Base-by-base conservation (phyloP, 768 basidiomycete genomes). In the Hygrophorus pudorinus region DNA sequence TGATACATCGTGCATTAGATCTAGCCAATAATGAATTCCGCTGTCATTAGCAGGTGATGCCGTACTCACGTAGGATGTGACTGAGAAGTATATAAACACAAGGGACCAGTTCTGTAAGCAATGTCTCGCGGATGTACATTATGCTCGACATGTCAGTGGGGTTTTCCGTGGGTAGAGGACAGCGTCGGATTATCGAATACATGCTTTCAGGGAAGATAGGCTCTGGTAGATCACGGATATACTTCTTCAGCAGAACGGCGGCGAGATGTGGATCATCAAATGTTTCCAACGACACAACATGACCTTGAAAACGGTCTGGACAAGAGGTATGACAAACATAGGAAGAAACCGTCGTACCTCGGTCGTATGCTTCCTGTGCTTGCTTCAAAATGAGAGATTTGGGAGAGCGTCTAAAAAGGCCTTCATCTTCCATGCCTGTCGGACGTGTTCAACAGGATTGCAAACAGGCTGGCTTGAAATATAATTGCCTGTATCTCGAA, bases 171-270 rank as follows among this genome's bases (percentile, higher is more conserved):
- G 76, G 66, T 16, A 58, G 47, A 5, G 89, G 89, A 62, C 89
- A 92, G 45, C 72, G 70, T 30, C 71, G 72, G 32, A 91, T 76
- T 29, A 68, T 42, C 5, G 76, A 68, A 59, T 89, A 91, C 11
- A 81, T 59, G 4, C 56, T 59, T 60, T 87, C 85, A 0, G 81
- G 75, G 51, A 92, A 85, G n/a, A 86, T 62, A 3, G 89, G 83
- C 41, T 76, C 71, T 1, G 86, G 85, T 1, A 92, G 66, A 58
- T 89, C 85, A 30, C 85, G 75, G 18, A 92, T 63, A 56, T 84
- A 90, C 57, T 87, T 89, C 66, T 92, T 91, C 44, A 92, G 63
- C 29, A 92, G 68, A 1, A 91, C 89, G 7, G 89, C 86, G 2
- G 86, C 85, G 1, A 92, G 71, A 59, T 86, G 73, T 5, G 85